phyloP scores from a whole-genome alignment of 345 rosid species.

The Brassica nigra region DNA sequence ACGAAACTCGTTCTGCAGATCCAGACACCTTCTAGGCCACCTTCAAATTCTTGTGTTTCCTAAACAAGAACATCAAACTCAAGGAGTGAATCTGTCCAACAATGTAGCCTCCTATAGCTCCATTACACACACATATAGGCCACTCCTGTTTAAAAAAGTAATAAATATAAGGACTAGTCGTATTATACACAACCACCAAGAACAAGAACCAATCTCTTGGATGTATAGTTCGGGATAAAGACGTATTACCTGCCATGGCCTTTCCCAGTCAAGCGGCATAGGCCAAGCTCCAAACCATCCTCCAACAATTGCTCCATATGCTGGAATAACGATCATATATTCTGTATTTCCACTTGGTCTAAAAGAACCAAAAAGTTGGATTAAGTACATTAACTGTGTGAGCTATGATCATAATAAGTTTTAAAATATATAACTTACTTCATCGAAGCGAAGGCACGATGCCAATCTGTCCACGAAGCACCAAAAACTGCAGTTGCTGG shows the following conservation, averaged over 20 bases:
- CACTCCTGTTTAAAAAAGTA: slow-evolving; percentile 59
- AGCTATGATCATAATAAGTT: not conserved
- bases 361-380: not conserved
- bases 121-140: slow-evolving; percentile 87
- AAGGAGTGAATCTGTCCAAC: slow-evolving; percentile 52
- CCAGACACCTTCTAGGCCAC: slow-evolving; percentile 24
- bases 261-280: slow-evolving; percentile 99
- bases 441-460: slow-evolving; percentile 55
- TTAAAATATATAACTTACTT: slow-evolving; percentile 47
- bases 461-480: slow-evolving; percentile 75
- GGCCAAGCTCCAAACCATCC: slow-evolving; percentile 99
- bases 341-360: slow-evolving; percentile 64
- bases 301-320: slow-evolving; percentile 79
- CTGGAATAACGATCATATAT: slow-evolving; percentile 74
- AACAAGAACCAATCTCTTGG: slow-evolving; percentile 1
- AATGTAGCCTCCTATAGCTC: slow-evolving; percentile 65
- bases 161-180: not conserved
- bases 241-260: slow-evolving; percentile 89
- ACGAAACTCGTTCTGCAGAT: slow-evolving; percentile 10
- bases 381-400: not conserved
- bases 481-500: slow-evolving; percentile 79
- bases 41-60: slow-evolving; percentile 39
- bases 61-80: slow-evolving; percentile 27
- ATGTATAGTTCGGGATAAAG: not conserved
- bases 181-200: not conserved